These are phyloP conservation scores for Blastobotrys petasosporus DNA, from an alignment of 1,139 yeast species.

Conservation along the genomic window DNA sequence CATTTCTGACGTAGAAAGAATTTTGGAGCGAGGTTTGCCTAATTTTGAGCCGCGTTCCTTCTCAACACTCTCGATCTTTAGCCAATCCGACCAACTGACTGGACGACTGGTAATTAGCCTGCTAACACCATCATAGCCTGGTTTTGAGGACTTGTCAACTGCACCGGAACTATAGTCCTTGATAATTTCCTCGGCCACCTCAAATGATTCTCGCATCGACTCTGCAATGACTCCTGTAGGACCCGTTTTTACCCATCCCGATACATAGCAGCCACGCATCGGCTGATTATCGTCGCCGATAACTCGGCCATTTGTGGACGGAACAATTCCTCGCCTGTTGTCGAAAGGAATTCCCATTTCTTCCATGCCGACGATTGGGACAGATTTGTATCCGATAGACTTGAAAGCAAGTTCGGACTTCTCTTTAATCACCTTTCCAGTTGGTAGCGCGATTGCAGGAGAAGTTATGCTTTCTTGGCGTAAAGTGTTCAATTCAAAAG, in stretches of 20 bases:
- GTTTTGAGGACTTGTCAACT: conserved; percentile 19
- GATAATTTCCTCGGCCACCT: conserved; percentile 61
- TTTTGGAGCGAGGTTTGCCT: conserved; percentile 57
- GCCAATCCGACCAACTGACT: conserved; percentile 74
- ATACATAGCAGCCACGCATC: conserved; percentile 54
- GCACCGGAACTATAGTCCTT: conserved; percentile 38
- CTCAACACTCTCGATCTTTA: conserved; percentile 51
- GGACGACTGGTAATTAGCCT: conserved; percentile 29
- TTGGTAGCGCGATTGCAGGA: conserved; percentile 38
- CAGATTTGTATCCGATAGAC: conserved; percentile 80
- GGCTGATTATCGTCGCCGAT: conserved; percentile 26
- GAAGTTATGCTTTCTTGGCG: conserved; percentile 28
- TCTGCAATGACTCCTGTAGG: conserved; percentile 89
- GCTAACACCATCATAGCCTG: conserved; percentile 36
- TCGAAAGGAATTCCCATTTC: conserved; percentile 51
- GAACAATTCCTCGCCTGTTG: conserved; percentile 44
- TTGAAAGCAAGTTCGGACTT: conserved; percentile 67
- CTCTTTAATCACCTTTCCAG: conserved; percentile 37
- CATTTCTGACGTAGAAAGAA: conserved; percentile 48
- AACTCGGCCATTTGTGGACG: conserved; percentile 58
- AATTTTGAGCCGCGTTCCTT: conserved; percentile 39
- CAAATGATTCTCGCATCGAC: conserved; percentile 81
- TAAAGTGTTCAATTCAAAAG: conserved; percentile 45
- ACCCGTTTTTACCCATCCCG: conserved; percentile 92
- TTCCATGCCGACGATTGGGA: conserved; percentile 53